Evolutionary conservation across 163 green algal species (phyloP), one percentile per base, ranked within the genome.

Genomic region (Scenedesmus sp.): DNA sequence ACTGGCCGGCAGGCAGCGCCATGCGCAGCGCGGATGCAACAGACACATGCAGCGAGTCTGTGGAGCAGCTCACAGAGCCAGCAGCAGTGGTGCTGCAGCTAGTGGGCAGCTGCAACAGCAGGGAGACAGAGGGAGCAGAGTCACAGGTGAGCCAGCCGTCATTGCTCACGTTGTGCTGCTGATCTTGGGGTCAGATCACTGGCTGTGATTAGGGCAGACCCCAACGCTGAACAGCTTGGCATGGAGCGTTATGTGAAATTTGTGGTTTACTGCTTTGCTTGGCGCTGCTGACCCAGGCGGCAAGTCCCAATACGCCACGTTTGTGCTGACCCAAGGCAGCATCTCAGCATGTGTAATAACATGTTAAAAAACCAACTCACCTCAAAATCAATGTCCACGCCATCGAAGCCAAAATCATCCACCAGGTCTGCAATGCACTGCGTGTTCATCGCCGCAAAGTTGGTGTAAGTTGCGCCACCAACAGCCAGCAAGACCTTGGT

Each of bases 401-500:
- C 88, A 46, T 92, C 81, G 65, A 92, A 78, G 33, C 81, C 80
- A 59, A 92, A 78, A 30, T 92, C 88, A 3, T 89, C 81, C 20
- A 92, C 81, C 26, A 92, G 51, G 61, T 85, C 88, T 40, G 86
- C 86, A 46, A 92, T 89, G 68, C 88, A 92, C 10, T 56, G 35
- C 30, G 65, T 76, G 65, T 92, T 92, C 24, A 87, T 65, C 4
- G 37, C 37, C 30, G 51, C 87, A 72, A 87, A 91, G 87, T 87
- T 87, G 24, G 40, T 83, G 78, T 87, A 91, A 1, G 79, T 92
- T 13, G 88, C 88, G 20, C 88, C 88, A 37, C 88, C 88, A 10
- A 92, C 88, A 24, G 88, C 81, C 61, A 89, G 88, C 46, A 92
- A 43, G 46, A 92, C 88, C 30, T 59, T 78, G 2, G 88, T 92